A percentile compares a stretch with the other conserved stretches of the same genome.
phyloP scores from a whole-genome alignment of 306 rosid species.

The Casuarina glauca region DNA sequence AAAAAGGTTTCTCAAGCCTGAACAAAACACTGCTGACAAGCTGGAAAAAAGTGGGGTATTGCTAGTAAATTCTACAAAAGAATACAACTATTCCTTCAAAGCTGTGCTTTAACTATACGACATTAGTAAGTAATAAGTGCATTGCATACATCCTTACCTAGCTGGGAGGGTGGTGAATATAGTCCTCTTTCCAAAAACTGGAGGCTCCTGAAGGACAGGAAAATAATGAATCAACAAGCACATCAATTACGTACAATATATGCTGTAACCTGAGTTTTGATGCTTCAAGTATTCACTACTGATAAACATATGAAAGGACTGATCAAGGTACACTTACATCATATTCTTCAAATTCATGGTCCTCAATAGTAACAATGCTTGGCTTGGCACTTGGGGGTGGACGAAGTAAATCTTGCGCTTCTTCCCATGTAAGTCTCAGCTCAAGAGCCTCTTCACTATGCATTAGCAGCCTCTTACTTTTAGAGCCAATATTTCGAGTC shows the following conservation, averaged over 20 bases:
- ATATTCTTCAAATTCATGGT: constrained; percentile 91
- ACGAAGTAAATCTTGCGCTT: constrained; percentile 97
- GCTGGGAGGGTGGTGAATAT: constrained; percentile 61
- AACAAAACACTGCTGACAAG: neutral
- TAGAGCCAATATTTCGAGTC: constrained; percentile 85
- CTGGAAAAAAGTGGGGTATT: neutral
- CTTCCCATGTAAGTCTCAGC: constrained; percentile 96
- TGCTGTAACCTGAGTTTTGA: constrained; percentile 22
- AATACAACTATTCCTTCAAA: neutral
- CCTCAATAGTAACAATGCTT: constrained; percentile 80
- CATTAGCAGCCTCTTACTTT: constrained; percentile 82
- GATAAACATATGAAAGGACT: neutral
- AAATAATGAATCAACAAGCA: constrained; percentile 25
- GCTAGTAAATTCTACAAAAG: neutral
- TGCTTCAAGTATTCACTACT: constrained; percentile 16
- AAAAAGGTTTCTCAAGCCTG: neutral
- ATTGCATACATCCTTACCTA: constrained; percentile 57
- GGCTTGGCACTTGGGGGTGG: constrained; percentile 84
- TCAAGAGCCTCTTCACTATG: constrained; percentile 81
- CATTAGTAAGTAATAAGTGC: neutral
- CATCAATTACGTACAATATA: constrained; percentile 24
- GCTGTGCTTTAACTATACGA: neutral
- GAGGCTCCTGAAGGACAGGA: constrained; percentile 75
- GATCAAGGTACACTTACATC: constrained; percentile 58
- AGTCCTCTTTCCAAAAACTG: constrained; percentile 92